These are phyloP conservation scores for Hansenula sp. DNA, from an alignment of 1,139 yeast genomes.

Conservation along the genomic window DNA sequence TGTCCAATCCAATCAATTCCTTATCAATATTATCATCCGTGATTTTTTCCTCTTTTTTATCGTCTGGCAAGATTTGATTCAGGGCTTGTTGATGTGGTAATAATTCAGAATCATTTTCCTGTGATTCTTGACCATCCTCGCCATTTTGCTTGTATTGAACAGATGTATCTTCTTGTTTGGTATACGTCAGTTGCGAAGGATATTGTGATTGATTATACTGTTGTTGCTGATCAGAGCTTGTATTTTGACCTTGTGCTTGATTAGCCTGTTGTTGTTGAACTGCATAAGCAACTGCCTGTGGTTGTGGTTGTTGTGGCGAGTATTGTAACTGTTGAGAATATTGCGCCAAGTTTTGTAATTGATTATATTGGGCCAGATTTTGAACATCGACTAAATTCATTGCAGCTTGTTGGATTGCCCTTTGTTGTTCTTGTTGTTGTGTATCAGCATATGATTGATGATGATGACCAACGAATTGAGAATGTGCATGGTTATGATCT, in stretches of 20 bases:
- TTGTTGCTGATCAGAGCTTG: not conserved
- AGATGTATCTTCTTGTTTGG: not conserved
- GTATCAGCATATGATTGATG: not conserved
- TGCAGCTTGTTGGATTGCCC: conserved; percentile 2
- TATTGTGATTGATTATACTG: not conserved
- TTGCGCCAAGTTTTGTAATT: conserved; percentile 3
- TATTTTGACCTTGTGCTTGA: not conserved
- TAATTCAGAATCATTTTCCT: not conserved
- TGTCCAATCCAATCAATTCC: conserved; percentile 18
- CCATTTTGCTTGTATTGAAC: not conserved
- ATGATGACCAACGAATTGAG: not conserved
- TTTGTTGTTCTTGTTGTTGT: conserved; percentile 6
- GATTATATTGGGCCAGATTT: conserved; percentile 2
- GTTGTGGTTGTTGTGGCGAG: not conserved
- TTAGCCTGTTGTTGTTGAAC: conserved; percentile 4
- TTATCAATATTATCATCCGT: conserved; percentile 19
- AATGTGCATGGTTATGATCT: not conserved
- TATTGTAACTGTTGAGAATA: conserved; percentile 5
- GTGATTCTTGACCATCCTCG: not conserved
- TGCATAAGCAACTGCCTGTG: conserved; percentile 4
- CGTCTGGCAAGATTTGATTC: conserved; percentile 2
- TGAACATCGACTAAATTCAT: conserved; percentile 5
- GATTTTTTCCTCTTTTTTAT: conserved; percentile 1
- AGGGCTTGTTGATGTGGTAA: conserved; percentile 2
- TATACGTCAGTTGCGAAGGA: not conserved